These are phyloP conservation scores for Dichomitus squalens DNA, from an alignment of 1,284 basidiomycete genomes.

Conservation along the genomic window DNA sequence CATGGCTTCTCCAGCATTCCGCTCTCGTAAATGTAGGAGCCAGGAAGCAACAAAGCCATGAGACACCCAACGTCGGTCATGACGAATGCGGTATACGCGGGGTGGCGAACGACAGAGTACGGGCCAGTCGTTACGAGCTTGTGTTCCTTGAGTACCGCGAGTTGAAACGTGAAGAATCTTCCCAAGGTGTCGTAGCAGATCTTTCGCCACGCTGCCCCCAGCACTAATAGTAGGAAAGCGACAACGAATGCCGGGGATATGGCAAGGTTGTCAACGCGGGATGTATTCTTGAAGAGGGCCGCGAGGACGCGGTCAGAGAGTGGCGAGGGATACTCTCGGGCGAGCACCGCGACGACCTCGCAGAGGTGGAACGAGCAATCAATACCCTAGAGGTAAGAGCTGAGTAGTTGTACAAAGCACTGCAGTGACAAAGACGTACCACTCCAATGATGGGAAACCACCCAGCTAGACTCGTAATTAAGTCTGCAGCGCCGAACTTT, in stretches of 20 bases:
- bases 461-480: neutral
- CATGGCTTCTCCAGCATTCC: neutral
- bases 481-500: neutral
- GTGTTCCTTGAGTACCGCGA: constrained; percentile 1
- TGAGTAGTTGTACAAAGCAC: too few species aligned
- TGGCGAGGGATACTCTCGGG: neutral
- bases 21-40: constrained; percentile 2
- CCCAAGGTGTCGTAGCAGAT: neutral
- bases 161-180: constrained; percentile 5
- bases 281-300: neutral
- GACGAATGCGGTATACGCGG: constrained; percentile 1
- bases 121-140: neutral
- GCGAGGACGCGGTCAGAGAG: neutral
- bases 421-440: neutral
- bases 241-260: neutral
- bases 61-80: neutral
- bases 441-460: neutral
- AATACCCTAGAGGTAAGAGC: too few species aligned
- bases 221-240: neutral
- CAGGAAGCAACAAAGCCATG: neutral
- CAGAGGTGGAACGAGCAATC: too few species aligned
- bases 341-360: neutral
- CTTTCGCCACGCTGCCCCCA: neutral
- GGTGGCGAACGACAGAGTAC: neutral
- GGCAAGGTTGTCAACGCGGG: neutral